These are phyloP conservation scores for Rhodotorula sp. DNA, from an alignment of 1,284 basidiomycete species.

Conservation along the genomic window DNA sequence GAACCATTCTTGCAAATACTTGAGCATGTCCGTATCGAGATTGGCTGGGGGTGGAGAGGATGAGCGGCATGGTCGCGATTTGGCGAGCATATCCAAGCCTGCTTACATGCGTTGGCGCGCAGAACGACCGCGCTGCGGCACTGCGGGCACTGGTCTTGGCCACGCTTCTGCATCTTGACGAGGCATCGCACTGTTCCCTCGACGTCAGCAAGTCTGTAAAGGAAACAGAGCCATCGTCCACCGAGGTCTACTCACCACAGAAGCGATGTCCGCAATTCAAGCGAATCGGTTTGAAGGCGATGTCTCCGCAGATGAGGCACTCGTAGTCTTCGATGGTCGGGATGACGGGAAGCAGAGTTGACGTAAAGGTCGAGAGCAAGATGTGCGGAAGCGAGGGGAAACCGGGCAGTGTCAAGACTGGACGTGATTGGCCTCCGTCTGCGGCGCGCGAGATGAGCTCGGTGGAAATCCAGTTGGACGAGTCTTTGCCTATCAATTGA, in stretches of 20 bases:
- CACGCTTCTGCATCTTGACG: slow-evolving; percentile 88
- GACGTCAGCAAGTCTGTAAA: background rate
- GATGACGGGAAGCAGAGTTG: slow-evolving; percentile 77
- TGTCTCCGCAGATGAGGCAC: slow-evolving; percentile 53
- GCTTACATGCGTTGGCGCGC: slow-evolving; percentile 69
- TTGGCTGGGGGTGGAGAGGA: slow-evolving; percentile 57
- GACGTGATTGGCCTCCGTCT: slow-evolving; percentile 42
- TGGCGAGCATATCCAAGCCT: accelerated
- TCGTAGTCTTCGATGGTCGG: slow-evolving; percentile 72
- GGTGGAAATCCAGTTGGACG: slow-evolving; percentile 45
- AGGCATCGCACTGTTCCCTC: slow-evolving; percentile 60
- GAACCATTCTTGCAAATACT: slow-evolving; percentile 92
- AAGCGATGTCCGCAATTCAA: slow-evolving; percentile 85
- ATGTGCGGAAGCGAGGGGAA: slow-evolving; percentile 67
- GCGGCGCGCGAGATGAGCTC: slow-evolving; percentile 41
- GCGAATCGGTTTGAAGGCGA: slow-evolving; percentile 59
- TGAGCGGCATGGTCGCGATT: background rate
- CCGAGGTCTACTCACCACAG: slow-evolving; percentile 61
- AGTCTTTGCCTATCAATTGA: slow-evolving; percentile 43
- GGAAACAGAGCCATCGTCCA: no score
- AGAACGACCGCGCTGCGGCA: slow-evolving; percentile 76
- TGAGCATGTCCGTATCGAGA: slow-evolving; percentile 73
- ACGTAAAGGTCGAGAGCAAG: slow-evolving; percentile 79
- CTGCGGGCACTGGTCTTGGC: slow-evolving; percentile 77
- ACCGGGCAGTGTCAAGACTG: slow-evolving; percentile 42